Evolutionary conservation across 2,329 filamentous ascomycete genomes (phyloP), one percentile per base, ranked within the genome.

Genomic region (Botrytis sinoallii): DNA sequence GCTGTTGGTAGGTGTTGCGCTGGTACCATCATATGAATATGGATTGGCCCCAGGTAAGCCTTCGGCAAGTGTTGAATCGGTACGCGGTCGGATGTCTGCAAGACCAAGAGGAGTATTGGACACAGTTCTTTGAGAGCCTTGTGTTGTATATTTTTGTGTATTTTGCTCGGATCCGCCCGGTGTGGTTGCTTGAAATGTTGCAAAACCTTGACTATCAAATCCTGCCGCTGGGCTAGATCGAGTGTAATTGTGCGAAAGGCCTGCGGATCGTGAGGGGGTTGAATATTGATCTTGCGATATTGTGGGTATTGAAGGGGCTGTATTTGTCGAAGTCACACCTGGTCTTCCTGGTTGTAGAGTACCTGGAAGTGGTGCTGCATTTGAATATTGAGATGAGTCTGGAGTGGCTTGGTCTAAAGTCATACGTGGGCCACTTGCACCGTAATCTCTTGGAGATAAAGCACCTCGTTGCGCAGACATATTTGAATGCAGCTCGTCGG

Each of bases 61-160:
- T 77, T 97, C 94, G 29, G 91, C 90, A 80, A 96, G 88, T 81
- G 89, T 91, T 69, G 93, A 95, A 81, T 97, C 93, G 77, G 93
- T 92, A 73, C 94, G 90, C 18, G 94, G 94, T 74, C 95, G 88
- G 81, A 98, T 98, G 82, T 98, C 95, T 75, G 94, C 93, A 61
- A 98, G 88, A 25, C 94, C 96, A 46, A 98, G 87, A 4, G 95
- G 95, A 14, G 95, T 97, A 81, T 96, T 95, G 77, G 75, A 93
- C 71, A 90, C 84, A 75, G 86, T 88, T 76, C 88, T 88, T 87
- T 84, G 91, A 81, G 83, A 89, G 67, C 85, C 87, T 14, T 88
- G 85, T 60, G 86, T 84, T 76, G 82, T 84, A 81, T 90, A 91
- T 78, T 89, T 90, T 73, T 83, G 78, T 8, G 88, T 86, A 4